Evolutionary conservation across 2,329 filamentous ascomycete genomes (phyloP), one percentile per base, ranked within the genome.

Genomic region (Nannizziopsis arthrosporioides): DNA sequence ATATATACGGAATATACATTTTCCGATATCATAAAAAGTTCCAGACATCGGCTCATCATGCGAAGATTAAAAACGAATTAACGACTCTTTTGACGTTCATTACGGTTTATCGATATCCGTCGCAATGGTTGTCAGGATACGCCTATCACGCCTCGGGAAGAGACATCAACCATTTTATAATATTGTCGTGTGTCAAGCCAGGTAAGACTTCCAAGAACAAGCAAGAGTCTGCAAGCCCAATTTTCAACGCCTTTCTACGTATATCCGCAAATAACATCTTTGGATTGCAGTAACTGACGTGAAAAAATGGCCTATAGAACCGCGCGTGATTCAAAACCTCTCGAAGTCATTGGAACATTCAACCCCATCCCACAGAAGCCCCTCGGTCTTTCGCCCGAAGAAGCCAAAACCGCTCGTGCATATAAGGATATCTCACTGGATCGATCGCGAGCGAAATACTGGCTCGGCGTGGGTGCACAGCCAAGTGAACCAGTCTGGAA

Each of bases 401-500:
- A 66, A 54, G 61, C 66, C 27, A 61, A 62, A 47, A 58, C 75
- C n/a, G 78, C 80, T 14, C 78, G 80, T 50, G 76, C 85, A 48
- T 86, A 84, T 72, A 98, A 98, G 69, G 89, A 96, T 57, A 85
- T 98, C 63, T 82, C 86, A 60, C 75, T 98, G 11, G 92, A 98
- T 66, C 72, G 77, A 6, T 72, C 78, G 55, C 75, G 92, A 51
- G 85, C 90, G 49, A 82, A 84, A 66, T 98, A 98, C 72, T 98
- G 92, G 92, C 75, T 98, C 32, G 92, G 92, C 63, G 90, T 96
- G 2, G 92, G 92, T 1, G 92, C 92, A 48, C 92, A 98, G 70
- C 92, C 92, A 8, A 89, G 84, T 53, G 86, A 95, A 57, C 81
- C 85, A 2, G 85, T 84, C 32, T 94, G 89, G 89, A 76, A 86